Conservation (phyloP, 2,329 filamentous ascomycete genomes). For the Sarocladium oryzae region DNA sequence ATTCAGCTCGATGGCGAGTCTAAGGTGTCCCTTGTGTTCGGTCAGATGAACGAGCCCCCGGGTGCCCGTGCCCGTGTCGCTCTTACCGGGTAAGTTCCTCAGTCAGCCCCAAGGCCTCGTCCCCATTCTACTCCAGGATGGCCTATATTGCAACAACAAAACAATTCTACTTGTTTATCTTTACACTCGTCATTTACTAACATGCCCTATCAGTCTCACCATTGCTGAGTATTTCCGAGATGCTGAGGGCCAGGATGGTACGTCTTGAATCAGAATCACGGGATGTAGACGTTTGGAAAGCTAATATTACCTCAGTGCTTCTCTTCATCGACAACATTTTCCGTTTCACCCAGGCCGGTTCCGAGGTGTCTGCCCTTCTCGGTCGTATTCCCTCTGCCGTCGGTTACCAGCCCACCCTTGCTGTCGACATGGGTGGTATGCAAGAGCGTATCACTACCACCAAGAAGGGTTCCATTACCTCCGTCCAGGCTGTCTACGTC, state of each 20-base stretch:
- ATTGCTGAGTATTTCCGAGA: conserved; percentile 79
- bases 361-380: conserved; percentile 97
- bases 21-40: conserved; percentile 98
- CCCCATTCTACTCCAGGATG: neutral
- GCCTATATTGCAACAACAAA: neutral
- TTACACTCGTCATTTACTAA: neutral
- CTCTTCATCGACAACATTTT: conserved; percentile 99
- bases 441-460: conserved; percentile 99
- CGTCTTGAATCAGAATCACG: conserved; percentile 19
- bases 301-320: conserved; percentile 45
- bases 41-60: conserved; percentile 99
- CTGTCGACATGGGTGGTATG: conserved; percentile 98
- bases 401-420: conserved; percentile 98
- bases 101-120: neutral
- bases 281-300: conserved; percentile 31
- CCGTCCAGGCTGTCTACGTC: conserved; percentile 99
- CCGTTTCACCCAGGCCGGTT: conserved; percentile 99
- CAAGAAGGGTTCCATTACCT: conserved; percentile 99
- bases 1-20: conserved; percentile 99
- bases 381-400: conserved; percentile 99
- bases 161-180: too few relatives aligned
- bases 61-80: conserved; percentile 99
- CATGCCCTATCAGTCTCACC: conserved; percentile 29
- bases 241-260: conserved; percentile 70
- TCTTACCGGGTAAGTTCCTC: conserved; percentile 61